Evolutionary conservation across 148 eudicot genomes (phyloP).

Genomic region (Salicornia ramosissima): DNA sequence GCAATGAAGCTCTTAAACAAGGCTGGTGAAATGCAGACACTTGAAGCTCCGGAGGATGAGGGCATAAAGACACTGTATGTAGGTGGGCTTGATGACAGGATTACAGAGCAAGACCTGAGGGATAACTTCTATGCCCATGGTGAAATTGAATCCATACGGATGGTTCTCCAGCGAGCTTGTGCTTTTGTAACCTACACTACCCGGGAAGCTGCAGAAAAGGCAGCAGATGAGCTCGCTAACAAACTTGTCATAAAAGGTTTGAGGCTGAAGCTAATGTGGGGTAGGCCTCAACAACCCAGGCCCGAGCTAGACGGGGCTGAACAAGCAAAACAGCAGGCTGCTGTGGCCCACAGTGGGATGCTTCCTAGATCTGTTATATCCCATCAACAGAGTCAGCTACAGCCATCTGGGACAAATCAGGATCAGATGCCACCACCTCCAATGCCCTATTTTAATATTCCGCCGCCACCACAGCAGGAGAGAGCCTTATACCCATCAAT

Average conservation of each 20-base stretch:
- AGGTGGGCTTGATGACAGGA: conserved; percentile 82
- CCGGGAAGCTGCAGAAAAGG: conserved; percentile 92
- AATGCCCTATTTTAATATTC: conserved; percentile 75
- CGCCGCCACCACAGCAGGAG: conserved; percentile 67
- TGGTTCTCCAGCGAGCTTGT: conserved; percentile 85
- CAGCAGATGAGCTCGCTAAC: conserved; percentile 94
- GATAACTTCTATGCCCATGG: conserved; percentile 89
- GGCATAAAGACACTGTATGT: conserved; percentile 87
- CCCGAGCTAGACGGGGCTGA: conserved; percentile 53
- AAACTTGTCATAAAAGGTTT: conserved; percentile 80
- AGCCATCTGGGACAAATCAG: conserved; percentile 55
- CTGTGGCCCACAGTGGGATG: conserved; percentile 82
- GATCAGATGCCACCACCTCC: conserved; percentile 48
- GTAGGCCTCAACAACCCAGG: conserved; percentile 79
- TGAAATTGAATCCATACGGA: conserved; percentile 86
- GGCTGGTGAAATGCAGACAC: conserved; percentile 92
- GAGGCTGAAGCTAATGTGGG: conserved; percentile 95
- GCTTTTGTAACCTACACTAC: conserved; percentile 96
- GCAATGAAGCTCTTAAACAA: conserved; percentile 86
- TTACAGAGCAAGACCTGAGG: conserved; percentile 84
- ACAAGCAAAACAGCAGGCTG: conserved; percentile 51
- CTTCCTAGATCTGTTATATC: conserved; percentile 88
- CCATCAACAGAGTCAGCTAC: conserved; percentile 72
- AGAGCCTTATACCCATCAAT: conserved; percentile 79
- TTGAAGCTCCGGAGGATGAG: conserved; percentile 88